These are phyloP conservation scores for Pleodorina starrii DNA, from an alignment of 139 green algal species.

Conservation along the genomic window DNA sequence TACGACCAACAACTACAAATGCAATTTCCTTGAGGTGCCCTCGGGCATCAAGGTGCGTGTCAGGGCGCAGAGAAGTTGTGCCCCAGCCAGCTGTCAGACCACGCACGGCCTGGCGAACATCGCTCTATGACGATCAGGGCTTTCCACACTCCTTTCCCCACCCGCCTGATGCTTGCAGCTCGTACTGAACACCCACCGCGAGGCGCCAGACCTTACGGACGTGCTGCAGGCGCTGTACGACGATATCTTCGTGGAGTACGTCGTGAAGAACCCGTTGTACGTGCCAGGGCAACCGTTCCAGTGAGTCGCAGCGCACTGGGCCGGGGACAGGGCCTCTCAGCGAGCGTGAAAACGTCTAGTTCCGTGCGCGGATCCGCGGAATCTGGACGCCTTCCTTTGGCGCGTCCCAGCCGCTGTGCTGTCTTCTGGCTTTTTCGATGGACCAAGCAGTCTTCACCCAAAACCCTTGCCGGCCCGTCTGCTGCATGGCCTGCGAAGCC, in stretches of 20 bases:
- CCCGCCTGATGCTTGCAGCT: slow-evolving; percentile 65
- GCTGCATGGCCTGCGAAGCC: no score
- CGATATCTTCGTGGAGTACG: slow-evolving; percentile 85
- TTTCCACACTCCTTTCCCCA: not conserved
- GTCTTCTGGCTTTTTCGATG: no score
- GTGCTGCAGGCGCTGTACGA: slow-evolving; percentile 84
- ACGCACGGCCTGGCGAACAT: not conserved
- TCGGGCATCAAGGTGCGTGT: slow-evolving; percentile 89
- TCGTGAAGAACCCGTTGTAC: slow-evolving; percentile 91
- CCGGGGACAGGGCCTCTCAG: no score
- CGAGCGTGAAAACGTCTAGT: no score
- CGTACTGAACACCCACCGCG: slow-evolving; percentile 86
- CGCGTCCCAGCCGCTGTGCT: no score
- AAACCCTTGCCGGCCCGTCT: no score
- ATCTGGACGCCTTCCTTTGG: no score
- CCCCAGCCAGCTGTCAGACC: not conserved
- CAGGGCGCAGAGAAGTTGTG: not conserved
- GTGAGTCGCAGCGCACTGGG: slow-evolving; percentile 58
- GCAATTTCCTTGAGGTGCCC: slow-evolving; percentile 93
- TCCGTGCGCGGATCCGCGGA: no score
- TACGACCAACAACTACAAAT: slow-evolving; percentile 91
- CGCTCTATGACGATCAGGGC: not conserved
- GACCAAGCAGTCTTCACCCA: no score
- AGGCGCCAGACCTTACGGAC: slow-evolving; percentile 80
- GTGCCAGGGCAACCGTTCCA: slow-evolving; percentile 81